Conservation (phyloP, 129 eudicot genomes). For the Flaveria trinervia region DNA sequence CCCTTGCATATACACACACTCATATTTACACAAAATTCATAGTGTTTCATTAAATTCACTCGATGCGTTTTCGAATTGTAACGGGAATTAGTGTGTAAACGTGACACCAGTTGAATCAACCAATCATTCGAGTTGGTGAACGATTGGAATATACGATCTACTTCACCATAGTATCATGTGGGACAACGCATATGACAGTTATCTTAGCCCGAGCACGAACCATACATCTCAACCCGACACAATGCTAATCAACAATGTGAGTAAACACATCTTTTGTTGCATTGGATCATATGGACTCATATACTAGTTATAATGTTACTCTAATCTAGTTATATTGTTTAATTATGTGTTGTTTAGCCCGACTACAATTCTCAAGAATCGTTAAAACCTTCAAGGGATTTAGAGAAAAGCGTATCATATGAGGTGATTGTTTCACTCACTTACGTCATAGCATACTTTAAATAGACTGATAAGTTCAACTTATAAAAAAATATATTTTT, state of each 20-base stretch:
- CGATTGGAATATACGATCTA: constrained; percentile 56
- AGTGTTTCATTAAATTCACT: background rate
- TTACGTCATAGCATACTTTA: background rate
- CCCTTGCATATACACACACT: background rate
- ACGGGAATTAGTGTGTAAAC: background rate
- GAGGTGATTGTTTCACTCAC: constrained; percentile 47
- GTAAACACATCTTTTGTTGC: background rate
- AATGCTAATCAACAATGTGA: constrained; percentile 49
- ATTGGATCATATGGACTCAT: background rate
- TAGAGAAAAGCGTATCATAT: constrained; percentile 45
- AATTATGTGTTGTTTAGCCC: constrained; percentile 21
- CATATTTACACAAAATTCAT: background rate
- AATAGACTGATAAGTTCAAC: too few species aligned
- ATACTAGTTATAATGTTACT: background rate
- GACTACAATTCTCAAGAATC: constrained; percentile 56
- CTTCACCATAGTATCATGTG: constrained; percentile 50
- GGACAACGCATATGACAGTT: constrained; percentile 48
- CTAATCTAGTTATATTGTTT: background rate
- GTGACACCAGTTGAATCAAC: background rate
- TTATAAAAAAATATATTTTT: too few species aligned
- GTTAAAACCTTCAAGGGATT: constrained; percentile 37
- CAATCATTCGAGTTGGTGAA: constrained; percentile 15
- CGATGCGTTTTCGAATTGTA: too few species aligned
- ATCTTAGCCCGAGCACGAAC: constrained; percentile 39
- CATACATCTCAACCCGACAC: constrained; percentile 35